Conservation (phyloP, 176 grass and related monocot genomes). For the Bromus sterilis region DNA sequence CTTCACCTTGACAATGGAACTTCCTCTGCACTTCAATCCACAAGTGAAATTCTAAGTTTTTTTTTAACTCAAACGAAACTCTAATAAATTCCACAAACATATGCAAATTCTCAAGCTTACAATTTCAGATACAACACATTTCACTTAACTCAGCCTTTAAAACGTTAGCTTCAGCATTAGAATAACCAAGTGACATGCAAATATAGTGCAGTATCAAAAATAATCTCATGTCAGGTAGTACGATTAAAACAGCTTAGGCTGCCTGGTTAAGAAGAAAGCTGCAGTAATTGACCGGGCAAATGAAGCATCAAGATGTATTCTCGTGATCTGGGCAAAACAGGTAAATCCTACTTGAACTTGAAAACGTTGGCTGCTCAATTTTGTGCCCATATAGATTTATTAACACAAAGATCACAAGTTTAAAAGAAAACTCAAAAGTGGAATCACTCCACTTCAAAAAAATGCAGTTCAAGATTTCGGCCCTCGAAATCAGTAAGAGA, state of each 20-base stretch:
- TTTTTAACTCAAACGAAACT: too few species aligned
- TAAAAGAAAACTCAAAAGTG: not conserved
- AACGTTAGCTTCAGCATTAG: not conserved
- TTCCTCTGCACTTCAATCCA: too few species aligned
- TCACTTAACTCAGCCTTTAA: not conserved
- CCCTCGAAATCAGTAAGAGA: constrained; percentile 18
- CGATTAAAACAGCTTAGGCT: not conserved
- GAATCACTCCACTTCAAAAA: constrained; percentile 23
- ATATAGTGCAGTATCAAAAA: not conserved
- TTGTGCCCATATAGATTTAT: constrained; percentile 26
- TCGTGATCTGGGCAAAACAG: not conserved
- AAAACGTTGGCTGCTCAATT: constrained; percentile 3
- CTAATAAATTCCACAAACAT: too few species aligned
- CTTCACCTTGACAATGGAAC: not conserved
- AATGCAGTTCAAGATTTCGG: constrained; percentile 2
- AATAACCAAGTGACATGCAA: not conserved
- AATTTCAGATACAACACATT: not conserved
- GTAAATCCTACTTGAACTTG: not conserved
- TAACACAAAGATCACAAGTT: constrained; percentile 23
- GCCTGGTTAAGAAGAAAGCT: not conserved
- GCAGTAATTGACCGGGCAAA: not conserved
- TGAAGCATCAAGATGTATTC: not conserved
- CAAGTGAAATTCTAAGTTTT: too few species aligned
- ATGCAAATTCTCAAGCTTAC: too few species aligned
- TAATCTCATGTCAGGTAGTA: not conserved